Percentiles rank a stretch among this genome's conserved stretches.
Conservation (phyloP, 805 yeast genomes). For the Clavispora asparagi region DNA sequence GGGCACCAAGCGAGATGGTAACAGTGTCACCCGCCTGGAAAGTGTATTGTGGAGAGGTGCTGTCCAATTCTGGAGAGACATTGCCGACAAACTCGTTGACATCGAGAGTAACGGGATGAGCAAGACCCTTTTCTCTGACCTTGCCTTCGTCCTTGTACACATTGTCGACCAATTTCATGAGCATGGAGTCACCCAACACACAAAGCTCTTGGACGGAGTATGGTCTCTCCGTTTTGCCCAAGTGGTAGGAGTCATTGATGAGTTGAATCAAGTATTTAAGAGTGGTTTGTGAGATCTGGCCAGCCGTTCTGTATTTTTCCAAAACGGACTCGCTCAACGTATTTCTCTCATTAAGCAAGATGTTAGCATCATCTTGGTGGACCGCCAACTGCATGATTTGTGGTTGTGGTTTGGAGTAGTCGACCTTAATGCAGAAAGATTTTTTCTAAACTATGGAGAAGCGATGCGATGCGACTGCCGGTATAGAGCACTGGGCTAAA, state of each 20-base stretch:
- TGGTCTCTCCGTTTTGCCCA: constrained; percentile 38
- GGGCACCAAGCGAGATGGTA: constrained; percentile 82
- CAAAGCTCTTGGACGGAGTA: constrained; percentile 69
- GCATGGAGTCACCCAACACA: constrained; percentile 72
- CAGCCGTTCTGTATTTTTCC: constrained; percentile 85
- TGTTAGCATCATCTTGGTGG: constrained; percentile 68
- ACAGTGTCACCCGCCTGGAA: constrained; percentile 79
- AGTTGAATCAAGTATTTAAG: constrained; percentile 59
- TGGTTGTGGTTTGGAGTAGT: not conserved
- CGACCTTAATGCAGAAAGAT: not conserved
- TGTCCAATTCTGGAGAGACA: constrained; percentile 82
- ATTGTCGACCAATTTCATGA: constrained; percentile 52
- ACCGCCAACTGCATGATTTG: constrained; percentile 64
- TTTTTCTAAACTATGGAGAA: not conserved
- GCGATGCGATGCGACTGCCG: constrained; percentile 1
- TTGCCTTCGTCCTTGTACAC: constrained; percentile 51
- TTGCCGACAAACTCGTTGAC: constrained; percentile 74
- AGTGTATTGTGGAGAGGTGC: constrained; percentile 34
- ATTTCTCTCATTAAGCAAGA: constrained; percentile 69
- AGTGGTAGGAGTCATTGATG: constrained; percentile 72
- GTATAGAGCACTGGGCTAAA: not conserved
- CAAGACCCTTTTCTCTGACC: constrained; percentile 84
- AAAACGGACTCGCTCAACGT: constrained; percentile 54
- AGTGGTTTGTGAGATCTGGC: constrained; percentile 82
- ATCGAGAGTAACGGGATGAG: constrained; percentile 86